Evolutionary conservation across 2,329 filamentous ascomycete species (phyloP), one percentile per base, ranked within the genome.

Genomic region (Stagonosporopsis rhizophila): DNA sequence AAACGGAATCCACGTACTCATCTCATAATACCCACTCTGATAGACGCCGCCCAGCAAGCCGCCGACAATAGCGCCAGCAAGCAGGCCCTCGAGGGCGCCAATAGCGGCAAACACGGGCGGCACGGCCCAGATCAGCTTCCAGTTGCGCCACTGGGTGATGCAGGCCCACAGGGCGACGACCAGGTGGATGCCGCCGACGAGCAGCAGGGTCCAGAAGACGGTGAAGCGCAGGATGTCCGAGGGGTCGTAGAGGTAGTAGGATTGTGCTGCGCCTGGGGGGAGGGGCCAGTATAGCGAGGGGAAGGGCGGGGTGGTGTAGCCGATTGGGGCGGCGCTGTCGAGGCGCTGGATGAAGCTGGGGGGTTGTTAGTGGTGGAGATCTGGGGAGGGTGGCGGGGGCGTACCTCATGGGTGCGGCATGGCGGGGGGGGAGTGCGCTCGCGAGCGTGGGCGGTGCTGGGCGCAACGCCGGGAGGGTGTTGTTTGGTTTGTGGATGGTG

Each of bases 1-100:
- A 69, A 95, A 89, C 0, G 93, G 93, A 47, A 96, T 90, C 92
- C 92, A 96, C 0, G 93, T 96, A 41, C 92, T 94, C 92, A 96
- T 95, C 68, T 87, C 83, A 73, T 94, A 96, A 76, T 89, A 91
- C 39, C 92, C 93, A 2, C 89, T 85, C 65, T 87, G 85, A 72
- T 96, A 96, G 32, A 94, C 85, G 8, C 89, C 90, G 12, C 90
- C 91, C 19, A 96, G 94, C 91, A 96, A 79, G 47, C 92, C 77
- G 0, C 92, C 92, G 22, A 93, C 88, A 20, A 96, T 82, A 66
- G 89, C 94, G 1, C 93, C 92, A 0, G 91, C 89, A 56, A 96
- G 79, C 39, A 95, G 71, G 0, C 88, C 92, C 76, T 96, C 90
- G 55, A 91, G 77, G 0, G 87, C 90, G 1, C 89, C 91, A 19